Evolutionary conservation across 2,329 filamentous ascomycete species (phyloP).

Genomic region (Tetracladium maxilliforme): DNA sequence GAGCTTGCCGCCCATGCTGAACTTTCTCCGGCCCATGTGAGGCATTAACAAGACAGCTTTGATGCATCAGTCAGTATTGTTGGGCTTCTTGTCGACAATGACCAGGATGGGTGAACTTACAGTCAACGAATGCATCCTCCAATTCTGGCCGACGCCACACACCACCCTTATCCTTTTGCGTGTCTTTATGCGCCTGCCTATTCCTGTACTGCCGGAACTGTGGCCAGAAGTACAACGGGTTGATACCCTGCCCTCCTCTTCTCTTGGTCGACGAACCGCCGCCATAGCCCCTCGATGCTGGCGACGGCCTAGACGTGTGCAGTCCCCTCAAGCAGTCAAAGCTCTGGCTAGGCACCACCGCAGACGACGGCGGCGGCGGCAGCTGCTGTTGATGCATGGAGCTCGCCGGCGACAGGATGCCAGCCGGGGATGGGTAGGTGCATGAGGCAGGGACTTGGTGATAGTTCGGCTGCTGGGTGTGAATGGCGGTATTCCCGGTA

Average conservation of each 20-base stretch:
- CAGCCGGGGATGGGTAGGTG: too few relatives aligned
- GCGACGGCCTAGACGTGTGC: too few relatives aligned
- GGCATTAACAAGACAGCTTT: slow-evolving; percentile 50
- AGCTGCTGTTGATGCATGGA: neutral
- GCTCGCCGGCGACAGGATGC: too few relatives aligned
- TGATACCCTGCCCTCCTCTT: too few relatives aligned
- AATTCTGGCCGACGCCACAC: too few relatives aligned
- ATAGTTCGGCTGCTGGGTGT: too few relatives aligned
- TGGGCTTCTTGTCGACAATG: neutral
- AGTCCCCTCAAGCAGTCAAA: too few relatives aligned
- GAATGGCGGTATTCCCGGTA: too few relatives aligned
- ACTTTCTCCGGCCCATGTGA: slow-evolving; percentile 51
- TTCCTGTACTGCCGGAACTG: slow-evolving; percentile 52
- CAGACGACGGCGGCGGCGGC: neutral
- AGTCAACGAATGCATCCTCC: slow-evolving; percentile 53
- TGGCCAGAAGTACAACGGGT: too few relatives aligned
- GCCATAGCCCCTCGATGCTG: too few relatives aligned
- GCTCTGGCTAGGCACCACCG: neutral
- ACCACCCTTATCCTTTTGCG: slow-evolving; percentile 40
- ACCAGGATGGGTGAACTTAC: slow-evolving; percentile 23
- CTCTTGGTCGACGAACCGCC: too few relatives aligned
- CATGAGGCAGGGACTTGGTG: too few relatives aligned
- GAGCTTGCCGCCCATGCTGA: slow-evolving; percentile 45
- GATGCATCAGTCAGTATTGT: slow-evolving; percentile 7
- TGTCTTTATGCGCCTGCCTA: slow-evolving; percentile 47